Percentiles rank a stretch among this genome's conserved stretches.
Evolutionary conservation across 2,329 filamentous ascomycete species (phyloP).

Genomic region (Curvularia lunata): DNA sequence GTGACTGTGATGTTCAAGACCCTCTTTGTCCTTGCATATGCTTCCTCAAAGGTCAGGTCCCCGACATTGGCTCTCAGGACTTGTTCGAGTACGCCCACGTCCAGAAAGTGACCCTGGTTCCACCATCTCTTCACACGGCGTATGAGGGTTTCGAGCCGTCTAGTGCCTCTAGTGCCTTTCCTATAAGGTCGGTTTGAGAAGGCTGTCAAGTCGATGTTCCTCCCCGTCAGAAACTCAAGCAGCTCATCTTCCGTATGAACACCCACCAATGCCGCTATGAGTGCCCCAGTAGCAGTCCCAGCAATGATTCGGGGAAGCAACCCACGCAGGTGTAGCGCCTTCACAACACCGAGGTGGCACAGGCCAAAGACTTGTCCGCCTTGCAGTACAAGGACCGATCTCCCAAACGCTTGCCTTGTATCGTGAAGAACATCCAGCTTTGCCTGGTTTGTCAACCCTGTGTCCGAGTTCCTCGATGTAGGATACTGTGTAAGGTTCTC

Average conservation of each 20-base stretch:
- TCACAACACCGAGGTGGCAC: slow-evolving; percentile 89
- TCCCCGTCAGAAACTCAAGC: slow-evolving; percentile 74
- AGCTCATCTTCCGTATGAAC: slow-evolving; percentile 88
- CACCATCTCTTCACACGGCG: slow-evolving; percentile 73
- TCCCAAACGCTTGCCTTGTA: slow-evolving; percentile 84
- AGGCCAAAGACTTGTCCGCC: slow-evolving; percentile 91
- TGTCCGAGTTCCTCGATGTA: slow-evolving; percentile 56
- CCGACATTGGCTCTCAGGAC: slow-evolving; percentile 86
- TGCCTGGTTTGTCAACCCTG: slow-evolving; percentile 70
- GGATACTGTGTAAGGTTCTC: slow-evolving; percentile 75
- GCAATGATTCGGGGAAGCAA: slow-evolving; percentile 88
- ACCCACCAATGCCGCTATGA: slow-evolving; percentile 87
- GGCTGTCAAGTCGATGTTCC: slow-evolving; percentile 81
- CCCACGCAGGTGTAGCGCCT: slow-evolving; percentile 79
- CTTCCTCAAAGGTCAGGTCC: slow-evolving; percentile 91
- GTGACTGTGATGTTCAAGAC: slow-evolving; percentile 92
- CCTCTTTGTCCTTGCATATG: slow-evolving; percentile 82
- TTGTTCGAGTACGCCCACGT: slow-evolving; percentile 80
- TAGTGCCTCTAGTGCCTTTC: slow-evolving; percentile 37
- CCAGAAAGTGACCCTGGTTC: slow-evolving; percentile 80
- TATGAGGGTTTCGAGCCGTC: slow-evolving; percentile 63
- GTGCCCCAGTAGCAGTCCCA: slow-evolving; percentile 85
- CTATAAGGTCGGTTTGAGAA: slow-evolving; percentile 61
- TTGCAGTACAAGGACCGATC: slow-evolving; percentile 84
- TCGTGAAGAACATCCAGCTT: slow-evolving; percentile 89